Evolutionary conservation across 2,329 filamentous ascomycete genomes (phyloP).

Genomic region (Fusarium avenaceum): DNA sequence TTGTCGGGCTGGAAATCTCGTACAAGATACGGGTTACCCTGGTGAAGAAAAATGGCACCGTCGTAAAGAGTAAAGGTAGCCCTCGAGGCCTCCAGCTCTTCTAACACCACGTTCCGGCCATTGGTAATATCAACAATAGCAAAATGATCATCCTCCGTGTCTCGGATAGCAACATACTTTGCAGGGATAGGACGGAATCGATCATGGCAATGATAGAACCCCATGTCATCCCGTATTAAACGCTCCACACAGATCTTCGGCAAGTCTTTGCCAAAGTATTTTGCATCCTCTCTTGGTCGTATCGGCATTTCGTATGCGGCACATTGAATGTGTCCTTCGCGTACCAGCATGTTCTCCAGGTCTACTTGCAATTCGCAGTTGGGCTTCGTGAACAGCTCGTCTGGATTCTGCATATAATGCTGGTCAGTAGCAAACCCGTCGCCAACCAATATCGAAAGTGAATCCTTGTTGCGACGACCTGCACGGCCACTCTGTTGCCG

Average conservation of each 20-base stretch:
- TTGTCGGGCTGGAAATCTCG: conserved; percentile 86
- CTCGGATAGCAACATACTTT: conserved; percentile 86
- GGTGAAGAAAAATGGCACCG: conserved; percentile 95
- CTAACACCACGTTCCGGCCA: conserved; percentile 84
- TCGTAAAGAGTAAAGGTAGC: conserved; percentile 97
- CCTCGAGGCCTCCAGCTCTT: conserved; percentile 96
- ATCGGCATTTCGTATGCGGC: conserved; percentile 97
- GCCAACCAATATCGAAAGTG: conserved; percentile 88
- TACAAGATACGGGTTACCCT: conserved; percentile 93
- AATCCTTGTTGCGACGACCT: conserved; percentile 92
- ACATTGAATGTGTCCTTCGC: conserved; percentile 95
- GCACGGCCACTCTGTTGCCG: conserved; percentile 95
- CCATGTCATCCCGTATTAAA: conserved; percentile 78
- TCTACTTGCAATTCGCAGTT: conserved; percentile 93
- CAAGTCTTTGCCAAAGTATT: conserved; percentile 85
- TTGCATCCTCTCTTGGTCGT: conserved; percentile 77
- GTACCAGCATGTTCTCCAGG: conserved; percentile 88
- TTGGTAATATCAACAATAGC: conserved; percentile 91
- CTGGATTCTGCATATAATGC: conserved; percentile 96
- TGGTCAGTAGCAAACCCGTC: conserved; percentile 93
- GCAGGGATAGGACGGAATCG: conserved; percentile 89
- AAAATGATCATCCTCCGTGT: conserved; percentile 91
- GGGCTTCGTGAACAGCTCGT: conserved; percentile 91
- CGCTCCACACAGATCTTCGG: conserved; percentile 78
- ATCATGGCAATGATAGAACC: conserved; percentile 91